These are phyloP conservation scores for Metschnikowia cerradonensis DNA, from an alignment of 805 yeast species.

Conservation along the genomic window DNA sequence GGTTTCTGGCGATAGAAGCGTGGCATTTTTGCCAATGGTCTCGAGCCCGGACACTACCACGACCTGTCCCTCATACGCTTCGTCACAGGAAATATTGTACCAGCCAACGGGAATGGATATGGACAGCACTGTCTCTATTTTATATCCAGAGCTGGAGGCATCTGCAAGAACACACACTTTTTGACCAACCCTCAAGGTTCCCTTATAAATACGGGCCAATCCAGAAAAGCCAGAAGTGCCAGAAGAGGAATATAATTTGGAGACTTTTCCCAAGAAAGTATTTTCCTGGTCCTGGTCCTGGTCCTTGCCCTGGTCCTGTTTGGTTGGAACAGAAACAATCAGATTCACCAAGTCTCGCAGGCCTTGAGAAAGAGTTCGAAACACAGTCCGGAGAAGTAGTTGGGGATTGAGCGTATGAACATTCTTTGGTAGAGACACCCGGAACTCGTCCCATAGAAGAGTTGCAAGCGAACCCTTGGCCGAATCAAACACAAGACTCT, in stretches of 20 bases:
- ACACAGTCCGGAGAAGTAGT: constrained; percentile 52
- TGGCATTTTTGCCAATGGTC: constrained; percentile 56
- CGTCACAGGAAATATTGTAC: constrained; percentile 53
- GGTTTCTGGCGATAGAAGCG: constrained; percentile 34
- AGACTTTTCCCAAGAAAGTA: constrained; percentile 22
- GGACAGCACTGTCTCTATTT: constrained; percentile 36
- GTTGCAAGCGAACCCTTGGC: constrained; percentile 32
- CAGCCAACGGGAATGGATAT: constrained; percentile 65
- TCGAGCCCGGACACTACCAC: constrained; percentile 63
- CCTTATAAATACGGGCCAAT: constrained; percentile 59
- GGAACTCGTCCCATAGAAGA: constrained; percentile 47
- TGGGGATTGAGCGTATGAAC: constrained; percentile 52
- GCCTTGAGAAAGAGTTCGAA: constrained; percentile 50
- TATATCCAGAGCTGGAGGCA: constrained; percentile 54
- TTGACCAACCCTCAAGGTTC: constrained; percentile 48
- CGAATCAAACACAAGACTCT: constrained; percentile 52
- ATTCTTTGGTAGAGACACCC: constrained; percentile 39
- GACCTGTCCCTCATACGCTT: constrained; percentile 61
- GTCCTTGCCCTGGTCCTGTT: not conserved
- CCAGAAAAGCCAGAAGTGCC: not conserved
- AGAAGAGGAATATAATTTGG: constrained; percentile 47
- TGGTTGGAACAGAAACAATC: constrained; percentile 20
- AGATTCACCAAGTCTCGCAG: constrained; percentile 51
- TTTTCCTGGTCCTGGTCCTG: too few relatives aligned
- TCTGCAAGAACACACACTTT: constrained; percentile 56